phyloP scores from a whole-genome alignment of 345 rosid genomes.

The Garcia nutans region DNA sequence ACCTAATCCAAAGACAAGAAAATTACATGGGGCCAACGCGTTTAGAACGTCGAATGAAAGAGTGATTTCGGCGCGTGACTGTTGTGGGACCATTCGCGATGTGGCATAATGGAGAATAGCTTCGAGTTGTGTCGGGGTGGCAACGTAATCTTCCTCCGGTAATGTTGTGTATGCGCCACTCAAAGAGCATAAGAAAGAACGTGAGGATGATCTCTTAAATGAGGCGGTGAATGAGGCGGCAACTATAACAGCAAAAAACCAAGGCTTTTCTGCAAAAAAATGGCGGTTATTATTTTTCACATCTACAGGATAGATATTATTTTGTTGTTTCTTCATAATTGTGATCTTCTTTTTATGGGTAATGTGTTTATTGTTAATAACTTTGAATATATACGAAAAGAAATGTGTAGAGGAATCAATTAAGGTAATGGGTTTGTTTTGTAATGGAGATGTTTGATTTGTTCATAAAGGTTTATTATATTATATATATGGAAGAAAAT shows the following conservation, averaged over 20 bases:
- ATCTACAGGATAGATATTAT: neutral
- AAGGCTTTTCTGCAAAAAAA: slow-evolving; percentile 1
- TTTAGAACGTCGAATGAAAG: slow-evolving; percentile 55
- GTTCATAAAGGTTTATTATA: neutral
- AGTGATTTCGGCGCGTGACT: slow-evolving; percentile 48
- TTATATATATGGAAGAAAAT: neutral
- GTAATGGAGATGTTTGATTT: too few relatives aligned
- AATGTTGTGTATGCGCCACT: neutral
- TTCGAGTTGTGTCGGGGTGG: slow-evolving; percentile 56
- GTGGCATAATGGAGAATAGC: slow-evolving; percentile 80
- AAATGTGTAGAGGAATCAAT: neutral
- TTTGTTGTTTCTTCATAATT: slow-evolving; percentile 8
- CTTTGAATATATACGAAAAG: neutral
- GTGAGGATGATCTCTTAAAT: neutral
- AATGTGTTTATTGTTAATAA: neutral
- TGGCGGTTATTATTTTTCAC: neutral
- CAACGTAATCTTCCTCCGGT: slow-evolving; percentile 25
- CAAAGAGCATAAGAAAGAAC: slow-evolving; percentile 1
- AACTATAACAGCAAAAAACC: slow-evolving; percentile 3
- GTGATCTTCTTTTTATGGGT: neutral
- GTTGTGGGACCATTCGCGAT: slow-evolving; percentile 54
- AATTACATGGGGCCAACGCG: slow-evolving; percentile 52
- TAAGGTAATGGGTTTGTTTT: neutral
- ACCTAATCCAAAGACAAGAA: slow-evolving; percentile 72
- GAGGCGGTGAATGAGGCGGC: neutral